phyloP scores from a whole-genome alignment of 139 green algal species.

The Chlamydomonas incerta region DNA sequence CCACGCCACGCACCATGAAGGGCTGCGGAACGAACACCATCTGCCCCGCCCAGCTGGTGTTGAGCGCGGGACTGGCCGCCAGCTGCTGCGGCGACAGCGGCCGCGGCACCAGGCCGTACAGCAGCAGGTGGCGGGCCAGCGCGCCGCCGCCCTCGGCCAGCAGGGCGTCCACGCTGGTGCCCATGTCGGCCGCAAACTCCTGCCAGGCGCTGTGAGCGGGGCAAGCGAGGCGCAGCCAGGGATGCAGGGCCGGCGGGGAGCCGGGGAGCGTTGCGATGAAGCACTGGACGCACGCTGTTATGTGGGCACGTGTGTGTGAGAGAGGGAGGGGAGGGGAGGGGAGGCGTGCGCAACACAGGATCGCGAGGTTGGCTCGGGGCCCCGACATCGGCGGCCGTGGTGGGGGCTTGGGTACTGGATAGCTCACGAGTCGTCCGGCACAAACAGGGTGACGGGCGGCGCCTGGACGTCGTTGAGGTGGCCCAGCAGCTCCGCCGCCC shows the following conservation, averaged over 20 bases:
- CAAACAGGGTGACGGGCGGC: conserved; percentile 5
- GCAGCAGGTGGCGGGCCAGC: conserved; percentile 22
- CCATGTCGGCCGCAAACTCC: not conserved
- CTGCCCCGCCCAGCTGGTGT: not conserved
- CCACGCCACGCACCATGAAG: not conserved
- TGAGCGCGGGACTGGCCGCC: not conserved
- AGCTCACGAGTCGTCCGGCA: conserved; percentile 10
- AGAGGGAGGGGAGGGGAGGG: no score
- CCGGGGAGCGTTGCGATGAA: not conserved
- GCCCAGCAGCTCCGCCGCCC: not conserved
- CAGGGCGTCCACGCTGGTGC: not conserved
- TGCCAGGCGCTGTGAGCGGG: not conserved
- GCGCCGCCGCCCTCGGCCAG: not conserved
- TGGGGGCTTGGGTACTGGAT: no score
- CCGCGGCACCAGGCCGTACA: conserved; percentile 5
- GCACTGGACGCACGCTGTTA: no score
- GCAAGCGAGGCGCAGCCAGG: not conserved
- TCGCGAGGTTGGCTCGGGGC: no score
- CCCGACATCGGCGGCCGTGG: no score
- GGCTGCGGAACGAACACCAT: conserved; percentile 24
- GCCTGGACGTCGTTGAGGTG: conserved; percentile 2
- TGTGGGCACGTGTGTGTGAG: not conserved
- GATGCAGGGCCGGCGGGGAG: not conserved
- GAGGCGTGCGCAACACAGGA: no score
- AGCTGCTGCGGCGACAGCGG: not conserved